Evolutionary conservation across 208 protist genomes (phyloP).

Genomic region (Leishmania lainsoni): DNA sequence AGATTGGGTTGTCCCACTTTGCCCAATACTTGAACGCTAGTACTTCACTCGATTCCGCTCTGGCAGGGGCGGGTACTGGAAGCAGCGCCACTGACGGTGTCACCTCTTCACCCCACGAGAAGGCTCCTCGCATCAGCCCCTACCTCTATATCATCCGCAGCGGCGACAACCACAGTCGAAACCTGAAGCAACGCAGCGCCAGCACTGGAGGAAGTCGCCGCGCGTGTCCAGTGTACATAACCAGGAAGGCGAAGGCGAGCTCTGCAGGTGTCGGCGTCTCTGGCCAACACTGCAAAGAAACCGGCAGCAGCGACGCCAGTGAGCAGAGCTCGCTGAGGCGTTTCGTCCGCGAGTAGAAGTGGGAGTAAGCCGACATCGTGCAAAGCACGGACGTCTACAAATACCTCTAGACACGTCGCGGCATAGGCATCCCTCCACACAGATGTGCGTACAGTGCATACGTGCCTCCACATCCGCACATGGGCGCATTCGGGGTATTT

Average conservation of each 20-base stretch:
- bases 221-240: slow-evolving; percentile 6
- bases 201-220: slow-evolving; percentile 3
- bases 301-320: slow-evolving; percentile 3
- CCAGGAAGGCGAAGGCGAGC: slow-evolving; percentile 1
- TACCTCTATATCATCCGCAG: slow-evolving; percentile 10
- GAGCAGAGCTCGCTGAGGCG: slow-evolving; percentile 11
- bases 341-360: background rate
- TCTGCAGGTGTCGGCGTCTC: background rate
- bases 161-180: background rate
- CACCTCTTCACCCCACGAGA: background rate
- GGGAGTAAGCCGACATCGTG: background rate
- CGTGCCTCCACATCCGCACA: background rate
- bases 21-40: slow-evolving; percentile 21
- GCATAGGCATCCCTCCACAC: background rate
- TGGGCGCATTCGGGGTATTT: background rate
- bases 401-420: background rate
- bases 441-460: background rate
- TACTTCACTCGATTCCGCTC: background rate
- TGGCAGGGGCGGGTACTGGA: background rate
- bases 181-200: slow-evolving; percentile 4
- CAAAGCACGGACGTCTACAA: background rate
- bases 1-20: background rate
- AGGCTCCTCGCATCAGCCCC: background rate
- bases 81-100: background rate
- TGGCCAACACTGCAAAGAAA: slow-evolving; percentile 3